phyloP scores from a whole-genome alignment of 108 stramenopile species.

The Skeletonema tropicum region DNA sequence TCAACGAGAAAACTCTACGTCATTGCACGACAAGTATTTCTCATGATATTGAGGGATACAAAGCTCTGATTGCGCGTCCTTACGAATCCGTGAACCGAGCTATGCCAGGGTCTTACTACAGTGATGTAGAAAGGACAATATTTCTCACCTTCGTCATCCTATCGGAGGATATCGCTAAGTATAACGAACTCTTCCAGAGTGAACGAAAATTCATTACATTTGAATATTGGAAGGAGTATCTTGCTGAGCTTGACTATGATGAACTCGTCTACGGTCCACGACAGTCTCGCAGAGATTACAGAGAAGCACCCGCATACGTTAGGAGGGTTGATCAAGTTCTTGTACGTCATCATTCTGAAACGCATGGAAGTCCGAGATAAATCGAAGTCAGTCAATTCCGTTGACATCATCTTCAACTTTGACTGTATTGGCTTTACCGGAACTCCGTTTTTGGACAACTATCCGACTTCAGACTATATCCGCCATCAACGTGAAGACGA shows the following conservation, averaged over 20 bases:
- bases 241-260: conserved; percentile 54
- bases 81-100: conserved; percentile 65
- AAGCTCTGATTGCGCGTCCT: conserved; percentile 59
- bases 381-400: conserved; percentile 53
- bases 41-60: conserved; percentile 64
- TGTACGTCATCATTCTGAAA: conserved; percentile 56
- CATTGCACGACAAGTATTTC: conserved; percentile 56
- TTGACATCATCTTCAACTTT: conserved; percentile 64
- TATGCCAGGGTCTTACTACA: conserved; percentile 66
- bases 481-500: conserved; percentile 51
- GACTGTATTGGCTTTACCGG: conserved; percentile 63
- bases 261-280: conserved; percentile 60
- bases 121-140: conserved; percentile 60
- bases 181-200: conserved; percentile 57
- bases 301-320: conserved; percentile 51
- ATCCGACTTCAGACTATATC: conserved; percentile 59
- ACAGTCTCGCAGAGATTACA: conserved; percentile 54
- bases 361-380: conserved; percentile 61
- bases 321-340: conserved; percentile 51
- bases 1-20: conserved; percentile 62
- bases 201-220: conserved; percentile 63
- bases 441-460: conserved; percentile 61
- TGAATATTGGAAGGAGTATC: conserved; percentile 56
- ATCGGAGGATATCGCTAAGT: conserved; percentile 55
- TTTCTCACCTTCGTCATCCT: conserved; percentile 60